Evolutionary conservation across 2,329 filamentous ascomycete species (phyloP), one percentile per base, ranked within the genome.

Genomic region (Tolypocladium album): DNA sequence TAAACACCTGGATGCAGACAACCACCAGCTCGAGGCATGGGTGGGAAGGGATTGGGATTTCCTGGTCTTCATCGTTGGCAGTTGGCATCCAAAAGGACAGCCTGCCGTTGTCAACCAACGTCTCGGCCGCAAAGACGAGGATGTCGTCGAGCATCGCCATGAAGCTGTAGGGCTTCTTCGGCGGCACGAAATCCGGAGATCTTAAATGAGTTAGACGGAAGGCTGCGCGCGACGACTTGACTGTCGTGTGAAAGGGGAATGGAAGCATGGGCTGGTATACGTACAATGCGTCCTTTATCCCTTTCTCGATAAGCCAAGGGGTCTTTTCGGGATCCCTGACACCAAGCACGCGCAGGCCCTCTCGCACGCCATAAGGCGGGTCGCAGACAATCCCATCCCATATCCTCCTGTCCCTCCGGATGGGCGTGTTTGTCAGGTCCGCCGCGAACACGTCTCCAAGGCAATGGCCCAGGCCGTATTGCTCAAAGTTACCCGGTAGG

Each of bases 41-140:
- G 70, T 97, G 91, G 24, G 79, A 81, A 0, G 93, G 93, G 17
- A 93, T 82, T 0, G 84, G 79, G 27, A 96, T 84, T 69, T 93
- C 89, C 61, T 88, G 83, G 56, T 90, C 82, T 67, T 91, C 83
- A 65, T 91, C 83, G 69, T 90, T 92, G 36, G 91, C 88, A 0
- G 92, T 96, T 0, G 94, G 94, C 90, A 97, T 96, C 94, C 94
- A 99, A 78, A 99, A 95, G 9, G 89, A 90, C 12, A 99, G 72
- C 36, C 94, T 81, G 0, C 91, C 94, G 63, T 85, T 76, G 58
- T 90, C 86, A 9, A 96, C 89, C 0, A 99, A 79, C 1, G 87
- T 90, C 15, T 83, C 78, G 0, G 86, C 82, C 6, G 91, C 87
- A 69, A 99, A 97, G 24, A 86, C 82, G 7, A 97, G 81, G 58